phyloP scores from a whole-genome alignment of 139 green algal species.

The Chlamydomonas sp. region DNA sequence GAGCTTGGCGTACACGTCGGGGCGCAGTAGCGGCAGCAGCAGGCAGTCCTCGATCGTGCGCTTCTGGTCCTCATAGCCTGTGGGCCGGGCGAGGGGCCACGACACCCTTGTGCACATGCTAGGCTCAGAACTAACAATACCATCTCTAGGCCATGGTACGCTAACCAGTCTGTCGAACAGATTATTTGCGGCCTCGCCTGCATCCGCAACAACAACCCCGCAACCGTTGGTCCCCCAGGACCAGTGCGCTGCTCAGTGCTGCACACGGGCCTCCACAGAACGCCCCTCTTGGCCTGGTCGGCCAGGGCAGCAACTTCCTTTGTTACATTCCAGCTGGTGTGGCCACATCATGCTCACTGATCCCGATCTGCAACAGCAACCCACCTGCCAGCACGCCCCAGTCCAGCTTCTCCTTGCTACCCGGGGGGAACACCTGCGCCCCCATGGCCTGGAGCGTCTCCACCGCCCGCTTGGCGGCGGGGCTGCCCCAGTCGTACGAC shows the following conservation, averaged over 20 bases:
- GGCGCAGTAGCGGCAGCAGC: conserved; percentile 82
- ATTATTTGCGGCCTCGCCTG: no score
- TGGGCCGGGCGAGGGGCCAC: not conserved
- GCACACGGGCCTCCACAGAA: no score
- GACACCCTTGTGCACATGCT: not conserved
- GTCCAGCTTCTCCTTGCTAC: conserved; percentile 58
- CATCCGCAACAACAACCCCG: no score
- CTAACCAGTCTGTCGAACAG: no score
- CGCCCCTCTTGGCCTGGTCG: no score
- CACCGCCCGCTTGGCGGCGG: conserved; percentile 29
- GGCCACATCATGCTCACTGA: no score
- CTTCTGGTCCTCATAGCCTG: conserved; percentile 94
- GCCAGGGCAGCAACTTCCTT: not conserved
- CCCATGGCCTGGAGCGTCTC: conserved; percentile 61
- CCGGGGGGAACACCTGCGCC: conserved; percentile 64
- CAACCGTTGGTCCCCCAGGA: no score
- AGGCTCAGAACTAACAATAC: no score
- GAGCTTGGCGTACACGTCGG: conserved; percentile 83
- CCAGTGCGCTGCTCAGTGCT: no score
- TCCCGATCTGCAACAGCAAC: not conserved
- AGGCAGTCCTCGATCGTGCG: conserved; percentile 89
- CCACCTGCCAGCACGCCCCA: conserved; percentile 72
- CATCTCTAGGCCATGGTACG: no score
- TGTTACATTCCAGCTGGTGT: not conserved
- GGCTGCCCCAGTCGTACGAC: conserved; percentile 49